Base-by-base conservation (phyloP, 139 green algal genomes). In the Auxenochlorella protothecoides region DNA sequence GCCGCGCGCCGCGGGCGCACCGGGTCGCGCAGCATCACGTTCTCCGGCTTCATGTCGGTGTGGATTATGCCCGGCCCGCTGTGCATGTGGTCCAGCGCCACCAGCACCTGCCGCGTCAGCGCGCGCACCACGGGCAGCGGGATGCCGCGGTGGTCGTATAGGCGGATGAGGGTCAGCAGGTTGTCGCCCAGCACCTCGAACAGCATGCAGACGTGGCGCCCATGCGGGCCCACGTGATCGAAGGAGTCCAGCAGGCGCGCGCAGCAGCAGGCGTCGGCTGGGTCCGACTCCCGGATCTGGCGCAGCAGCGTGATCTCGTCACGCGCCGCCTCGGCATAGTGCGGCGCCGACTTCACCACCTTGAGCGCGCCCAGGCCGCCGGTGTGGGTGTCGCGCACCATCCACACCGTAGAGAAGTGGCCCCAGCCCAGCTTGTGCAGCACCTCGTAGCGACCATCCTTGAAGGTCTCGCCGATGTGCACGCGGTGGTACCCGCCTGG, bases 371-470 rank as follows among this genome's bases (percentile, higher is more conserved):
- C 63, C 53, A 84, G 60, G 56, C 15, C 65, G 15, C 71, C 77
- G 4, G 66, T 87, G 6, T 81, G 60, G 11, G 69, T 79, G 67
- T 96, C 89, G 14, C 79, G 63, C 5, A 96, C 91, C 6, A 97
- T 84, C 95, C 95, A 99, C 16, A 98, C 93, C 0, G 95, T 99
- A 53, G 85, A 94, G 81, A 99, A 99, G 84, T 99, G 95, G n/a
- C 95, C 95, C 95, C 95, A 99, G 13, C 95, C 95, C 8, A 99
- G 86, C 81, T 99, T 99, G 68, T 83, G 74, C 13, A 93, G 80
- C 10, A 98, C 95, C 0, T 76, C 83, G 84, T 99, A 99, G 0
- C 91, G 84, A 0, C 90, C 92, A 55, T 84, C 63, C 56, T 93
- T 92, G 82, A 92, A 98, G 60, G 76, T 79, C 69, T 99, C 93